Evolutionary conservation across 202 grass and related monocot species (phyloP).

Genomic region (Alloteropsis angusta): DNA sequence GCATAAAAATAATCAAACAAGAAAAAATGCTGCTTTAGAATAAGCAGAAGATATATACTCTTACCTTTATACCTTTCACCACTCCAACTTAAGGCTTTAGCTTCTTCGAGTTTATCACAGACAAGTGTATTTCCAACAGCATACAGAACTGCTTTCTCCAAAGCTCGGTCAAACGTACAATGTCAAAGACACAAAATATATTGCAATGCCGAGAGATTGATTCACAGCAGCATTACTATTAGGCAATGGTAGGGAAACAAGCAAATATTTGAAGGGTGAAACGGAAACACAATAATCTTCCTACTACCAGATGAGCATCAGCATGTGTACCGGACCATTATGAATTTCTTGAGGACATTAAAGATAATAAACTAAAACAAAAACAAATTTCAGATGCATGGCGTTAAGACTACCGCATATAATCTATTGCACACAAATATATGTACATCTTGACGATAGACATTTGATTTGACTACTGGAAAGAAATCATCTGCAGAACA

Average conservation of each 20-base stretch:
- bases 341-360: not conserved
- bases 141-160: slow-evolving; percentile 97
- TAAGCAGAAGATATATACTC: slow-evolving; percentile 20
- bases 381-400: not conserved
- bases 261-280: not conserved
- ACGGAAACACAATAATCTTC: not conserved
- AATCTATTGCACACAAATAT: not conserved
- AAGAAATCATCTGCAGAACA: not conserved
- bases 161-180: slow-evolving; percentile 84
- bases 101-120: slow-evolving; percentile 97
- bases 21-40: slow-evolving; percentile 18
- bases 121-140: slow-evolving; percentile 99
- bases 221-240: not conserved
- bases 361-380: not conserved
- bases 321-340: not conserved
- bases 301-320: not conserved
- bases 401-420: not conserved
- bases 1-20: slow-evolving; percentile 20
- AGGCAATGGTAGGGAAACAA: not conserved
- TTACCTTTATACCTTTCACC: slow-evolving; percentile 97
- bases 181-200: slow-evolving; percentile 68
- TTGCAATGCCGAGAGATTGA: not conserved
- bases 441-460: slow-evolving; percentile 5
- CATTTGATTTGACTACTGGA: not conserved
- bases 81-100: slow-evolving; percentile 90